phyloP scores from a whole-genome alignment of 2,329 filamentous ascomycete genomes.

The Albifimbria verrucaria region DNA sequence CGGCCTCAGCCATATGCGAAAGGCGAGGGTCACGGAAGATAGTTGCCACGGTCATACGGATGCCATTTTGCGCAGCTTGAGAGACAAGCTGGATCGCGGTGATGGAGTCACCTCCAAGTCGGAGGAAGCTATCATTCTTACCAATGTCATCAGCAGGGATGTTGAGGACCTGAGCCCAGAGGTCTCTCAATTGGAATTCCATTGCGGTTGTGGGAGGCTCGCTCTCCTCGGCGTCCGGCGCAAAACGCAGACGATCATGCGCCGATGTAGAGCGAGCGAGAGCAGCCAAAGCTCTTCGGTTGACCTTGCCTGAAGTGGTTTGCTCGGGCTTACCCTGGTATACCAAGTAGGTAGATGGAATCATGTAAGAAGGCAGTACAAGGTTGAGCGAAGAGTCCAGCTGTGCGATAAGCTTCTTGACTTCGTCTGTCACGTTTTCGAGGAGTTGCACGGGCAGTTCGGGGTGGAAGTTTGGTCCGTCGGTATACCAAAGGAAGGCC shows the following conservation, averaged over 20 bases:
- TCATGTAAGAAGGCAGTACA: conserved; percentile 12
- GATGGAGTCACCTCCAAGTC: conserved; percentile 12
- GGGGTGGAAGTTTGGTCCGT: not conserved
- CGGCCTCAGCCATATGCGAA: not conserved
- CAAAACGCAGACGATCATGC: not conserved
- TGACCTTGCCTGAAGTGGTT: conserved; percentile 11
- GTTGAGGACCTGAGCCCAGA: conserved; percentile 7
- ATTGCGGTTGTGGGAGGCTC: conserved; percentile 1
- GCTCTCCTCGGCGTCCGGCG: not conserved
- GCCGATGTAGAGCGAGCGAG: not conserved
- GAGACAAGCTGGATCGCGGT: conserved; percentile 12
- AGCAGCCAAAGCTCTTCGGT: conserved; percentile 5
- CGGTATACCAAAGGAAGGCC: not conserved
- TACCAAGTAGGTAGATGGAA: conserved; percentile 9
- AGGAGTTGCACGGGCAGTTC: no score
- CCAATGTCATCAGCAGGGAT: conserved; percentile 5
- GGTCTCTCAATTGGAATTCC: not conserved
- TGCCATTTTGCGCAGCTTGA: not conserved
- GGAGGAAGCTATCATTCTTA: conserved; percentile 9
- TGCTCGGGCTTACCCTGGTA: conserved; percentile 8
- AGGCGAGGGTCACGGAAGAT: conserved; percentile 8
- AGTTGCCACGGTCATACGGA: conserved; percentile 7
- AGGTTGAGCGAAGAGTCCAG: not conserved
- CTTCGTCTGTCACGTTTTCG: not conserved
- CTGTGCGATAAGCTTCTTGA: not conserved